Evolutionary conservation across 73 alveolate genomes (phyloP).

Genomic region (Paramecium bursaria): DNA sequence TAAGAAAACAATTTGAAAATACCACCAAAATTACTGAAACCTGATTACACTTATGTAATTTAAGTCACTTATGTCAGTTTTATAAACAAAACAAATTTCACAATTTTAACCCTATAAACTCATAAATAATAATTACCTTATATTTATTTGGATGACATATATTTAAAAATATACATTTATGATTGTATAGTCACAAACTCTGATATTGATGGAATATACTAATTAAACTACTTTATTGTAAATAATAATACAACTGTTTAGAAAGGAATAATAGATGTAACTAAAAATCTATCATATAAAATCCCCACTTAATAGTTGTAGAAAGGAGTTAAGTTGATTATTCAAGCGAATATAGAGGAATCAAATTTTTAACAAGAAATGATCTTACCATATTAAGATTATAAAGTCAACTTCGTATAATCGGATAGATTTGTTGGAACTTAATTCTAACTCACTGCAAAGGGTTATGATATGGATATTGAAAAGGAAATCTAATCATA

Average conservation of each 20-base stretch:
- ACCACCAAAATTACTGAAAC: not conserved
- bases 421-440: conserved; percentile 10
- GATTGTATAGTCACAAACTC: conserved; percentile 15
- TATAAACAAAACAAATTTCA: not conserved
- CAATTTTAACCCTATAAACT: not conserved
- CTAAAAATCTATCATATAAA: not conserved
- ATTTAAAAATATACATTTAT: not conserved
- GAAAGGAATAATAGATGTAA: not conserved
- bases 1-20: not conserved
- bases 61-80: not conserved
- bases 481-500: not conserved
- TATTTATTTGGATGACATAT: not conserved
- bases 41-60: not conserved
- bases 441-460: conserved; percentile 3
- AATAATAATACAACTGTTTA: not conserved
- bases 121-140: not conserved
- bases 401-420: not conserved
- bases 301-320: not conserved
- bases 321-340: not conserved
- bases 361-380: not conserved
- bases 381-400: not conserved
- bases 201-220: conserved; percentile 1
- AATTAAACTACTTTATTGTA: not conserved
- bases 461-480: not conserved
- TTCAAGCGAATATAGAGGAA: not conserved